These are phyloP conservation scores for Manihot esculenta DNA, from an alignment of 441 rosid genomes.

Conservation along the genomic window DNA sequence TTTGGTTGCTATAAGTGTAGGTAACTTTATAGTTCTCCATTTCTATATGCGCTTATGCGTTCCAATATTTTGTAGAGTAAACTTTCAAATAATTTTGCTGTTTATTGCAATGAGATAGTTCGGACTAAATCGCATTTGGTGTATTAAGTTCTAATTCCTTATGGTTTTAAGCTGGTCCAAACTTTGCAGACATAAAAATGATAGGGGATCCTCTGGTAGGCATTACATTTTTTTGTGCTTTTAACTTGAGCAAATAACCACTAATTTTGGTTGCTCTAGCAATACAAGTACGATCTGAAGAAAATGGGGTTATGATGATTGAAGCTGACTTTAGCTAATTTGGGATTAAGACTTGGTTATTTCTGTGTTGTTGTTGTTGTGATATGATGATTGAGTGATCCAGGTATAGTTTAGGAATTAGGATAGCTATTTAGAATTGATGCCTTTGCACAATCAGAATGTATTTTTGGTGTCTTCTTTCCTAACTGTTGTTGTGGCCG, in stretches of 20 bases:
- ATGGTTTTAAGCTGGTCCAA: not conserved
- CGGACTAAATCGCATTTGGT: not conserved
- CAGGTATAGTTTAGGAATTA: not conserved
- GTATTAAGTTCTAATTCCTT: not conserved
- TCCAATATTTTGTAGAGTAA: not conserved
- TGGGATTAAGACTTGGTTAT: too few relatives aligned
- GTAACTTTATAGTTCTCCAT: not conserved
- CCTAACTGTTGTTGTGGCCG: slow-evolving; percentile 13
- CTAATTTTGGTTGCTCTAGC: not conserved
- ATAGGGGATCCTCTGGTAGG: not conserved
- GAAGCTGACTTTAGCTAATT: too few relatives aligned
- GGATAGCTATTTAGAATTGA: not conserved
- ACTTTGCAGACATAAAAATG: not conserved
- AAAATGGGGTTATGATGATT: not conserved
- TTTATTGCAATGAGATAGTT: not conserved
- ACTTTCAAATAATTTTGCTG: not conserved
- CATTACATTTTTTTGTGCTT: not conserved
- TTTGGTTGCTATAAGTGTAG: too few relatives aligned
- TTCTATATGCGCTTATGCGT: not conserved
- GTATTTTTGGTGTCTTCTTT: not conserved
- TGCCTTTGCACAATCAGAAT: not conserved
- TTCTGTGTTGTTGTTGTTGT: too few relatives aligned
- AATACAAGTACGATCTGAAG: not conserved
- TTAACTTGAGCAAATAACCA: not conserved
- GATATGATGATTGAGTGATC: not conserved